Evolutionary conservation across 768 basidiomycete species (phyloP).

Genomic region (Trametes coccinea): DNA sequence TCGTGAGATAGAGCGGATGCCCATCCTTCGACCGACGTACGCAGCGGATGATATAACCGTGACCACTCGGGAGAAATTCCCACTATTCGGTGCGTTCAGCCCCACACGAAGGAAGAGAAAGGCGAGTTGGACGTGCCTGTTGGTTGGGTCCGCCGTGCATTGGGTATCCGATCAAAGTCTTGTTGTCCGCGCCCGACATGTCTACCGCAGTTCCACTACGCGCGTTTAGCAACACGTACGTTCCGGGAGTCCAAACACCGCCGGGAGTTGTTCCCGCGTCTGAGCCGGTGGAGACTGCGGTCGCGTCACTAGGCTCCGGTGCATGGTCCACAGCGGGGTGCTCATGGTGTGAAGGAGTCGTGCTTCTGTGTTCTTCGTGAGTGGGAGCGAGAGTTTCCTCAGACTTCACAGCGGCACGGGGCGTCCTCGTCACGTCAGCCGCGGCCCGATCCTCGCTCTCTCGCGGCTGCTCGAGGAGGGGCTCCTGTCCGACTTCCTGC

Average conservation of each 20-base stretch:
- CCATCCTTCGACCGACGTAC: conserved; percentile 14
- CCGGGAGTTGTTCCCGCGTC: conserved; percentile 17
- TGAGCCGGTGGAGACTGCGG: conserved; percentile 7
- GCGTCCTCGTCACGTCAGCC: conserved; percentile 2
- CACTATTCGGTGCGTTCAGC: conserved; percentile 15
- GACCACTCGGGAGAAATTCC: conserved; percentile 29
- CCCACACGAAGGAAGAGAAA: neutral
- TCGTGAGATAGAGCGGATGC: conserved; percentile 25
- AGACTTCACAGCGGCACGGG: conserved; percentile 14
- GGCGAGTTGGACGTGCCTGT: conserved; percentile 18
- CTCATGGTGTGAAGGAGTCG: neutral
- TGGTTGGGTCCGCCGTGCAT: conserved; percentile 28
- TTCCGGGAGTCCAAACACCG: conserved; percentile 18
- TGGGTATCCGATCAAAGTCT: conserved; percentile 28
- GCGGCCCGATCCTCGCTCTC: neutral
- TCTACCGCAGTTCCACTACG: conserved; percentile 28
- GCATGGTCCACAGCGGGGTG: neutral
- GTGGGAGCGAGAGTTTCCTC: conserved; percentile 8
- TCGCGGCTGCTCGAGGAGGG: neutral
- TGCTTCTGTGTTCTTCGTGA: neutral
- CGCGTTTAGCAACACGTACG: conserved; percentile 29
- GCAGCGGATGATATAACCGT: conserved; percentile 28
- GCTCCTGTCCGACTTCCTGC: neutral
- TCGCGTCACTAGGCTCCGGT: conserved; percentile 13
- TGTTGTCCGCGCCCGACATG: conserved; percentile 26